Conservation (phyloP, 2,329 filamentous ascomycete genomes). For the Aspergillus jensenii region DNA sequence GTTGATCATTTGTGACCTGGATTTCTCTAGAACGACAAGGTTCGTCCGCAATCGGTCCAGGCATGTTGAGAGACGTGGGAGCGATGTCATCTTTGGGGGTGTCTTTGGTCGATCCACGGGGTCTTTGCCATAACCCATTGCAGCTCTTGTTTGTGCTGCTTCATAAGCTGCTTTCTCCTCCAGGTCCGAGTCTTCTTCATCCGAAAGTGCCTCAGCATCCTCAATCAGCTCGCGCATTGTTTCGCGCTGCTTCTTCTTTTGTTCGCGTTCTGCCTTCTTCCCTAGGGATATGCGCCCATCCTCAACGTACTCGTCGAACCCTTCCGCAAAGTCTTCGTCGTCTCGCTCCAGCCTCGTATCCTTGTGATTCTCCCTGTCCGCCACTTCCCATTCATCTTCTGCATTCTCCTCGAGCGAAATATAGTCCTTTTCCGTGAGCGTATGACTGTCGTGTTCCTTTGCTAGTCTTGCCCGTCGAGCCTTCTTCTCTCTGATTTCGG, state of each 20-base stretch:
- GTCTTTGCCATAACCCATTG: slow-evolving; percentile 60
- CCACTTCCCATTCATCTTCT: slow-evolving; percentile 47
- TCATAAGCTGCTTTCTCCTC: slow-evolving; percentile 78
- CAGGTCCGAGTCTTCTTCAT: slow-evolving; percentile 63
- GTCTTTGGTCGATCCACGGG: slow-evolving; percentile 49
- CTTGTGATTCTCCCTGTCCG: slow-evolving; percentile 63
- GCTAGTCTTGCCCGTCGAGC: slow-evolving; percentile 80
- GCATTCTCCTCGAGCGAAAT: slow-evolving; percentile 41
- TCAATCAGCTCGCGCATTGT: slow-evolving; percentile 84
- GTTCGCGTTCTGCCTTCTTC: slow-evolving; percentile 73
- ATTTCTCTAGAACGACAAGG: slow-evolving; percentile 62
- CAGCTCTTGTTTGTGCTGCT: slow-evolving; percentile 78
- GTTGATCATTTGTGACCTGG: slow-evolving; percentile 60
- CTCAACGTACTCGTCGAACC: slow-evolving; percentile 88
- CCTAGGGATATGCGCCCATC: slow-evolving; percentile 79
- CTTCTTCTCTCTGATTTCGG: slow-evolving; percentile 89
- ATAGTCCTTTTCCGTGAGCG: slow-evolving; percentile 62
- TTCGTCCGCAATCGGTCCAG: slow-evolving; percentile 63
- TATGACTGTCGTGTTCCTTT: slow-evolving; percentile 53
- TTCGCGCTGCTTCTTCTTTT: slow-evolving; percentile 62
- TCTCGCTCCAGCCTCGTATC: slow-evolving; percentile 76
- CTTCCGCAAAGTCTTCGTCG: slow-evolving; percentile 90
- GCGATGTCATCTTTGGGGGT: slow-evolving; percentile 71
- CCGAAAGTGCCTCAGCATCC: slow-evolving; percentile 68
- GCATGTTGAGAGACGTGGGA: slow-evolving; percentile 71